Evolutionary conservation across 2,329 filamentous ascomycete genomes (phyloP).

Genomic region (Diaporthe ilicicola): DNA sequence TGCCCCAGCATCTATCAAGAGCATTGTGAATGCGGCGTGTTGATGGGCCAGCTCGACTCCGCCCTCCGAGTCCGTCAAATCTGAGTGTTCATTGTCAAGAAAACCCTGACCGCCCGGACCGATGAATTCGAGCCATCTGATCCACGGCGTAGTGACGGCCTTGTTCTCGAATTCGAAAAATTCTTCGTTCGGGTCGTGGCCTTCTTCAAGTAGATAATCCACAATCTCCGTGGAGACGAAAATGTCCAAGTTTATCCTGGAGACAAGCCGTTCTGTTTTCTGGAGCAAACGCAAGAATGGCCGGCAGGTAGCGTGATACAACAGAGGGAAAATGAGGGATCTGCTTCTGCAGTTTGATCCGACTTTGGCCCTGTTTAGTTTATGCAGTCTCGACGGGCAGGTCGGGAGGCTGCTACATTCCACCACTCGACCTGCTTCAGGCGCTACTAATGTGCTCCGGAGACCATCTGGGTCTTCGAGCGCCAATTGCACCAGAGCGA

Average conservation of each 20-base stretch:
- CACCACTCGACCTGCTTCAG: neutral
- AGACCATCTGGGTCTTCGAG: neutral
- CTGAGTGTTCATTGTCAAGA: neutral
- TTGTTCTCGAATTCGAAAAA: neutral
- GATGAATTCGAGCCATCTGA: neutral
- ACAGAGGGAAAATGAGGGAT: neutral
- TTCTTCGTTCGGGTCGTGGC: neutral
- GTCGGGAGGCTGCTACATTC: neutral
- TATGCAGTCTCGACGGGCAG: neutral
- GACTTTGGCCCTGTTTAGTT: neutral
- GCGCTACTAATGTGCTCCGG: neutral
- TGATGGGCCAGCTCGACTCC: neutral
- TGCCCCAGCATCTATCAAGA: neutral
- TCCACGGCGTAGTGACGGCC: neutral
- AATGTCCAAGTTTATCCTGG: too few species aligned
- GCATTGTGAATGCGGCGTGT: neutral
- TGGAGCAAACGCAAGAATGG: neutral
- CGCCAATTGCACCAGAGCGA: neutral
- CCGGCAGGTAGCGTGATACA: neutral
- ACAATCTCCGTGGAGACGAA: neutral
- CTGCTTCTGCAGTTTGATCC: too few species aligned
- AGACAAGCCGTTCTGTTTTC: too few species aligned
- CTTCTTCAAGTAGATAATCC: neutral
- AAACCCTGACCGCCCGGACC: rapidly evolving
- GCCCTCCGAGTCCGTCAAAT: neutral